Evolutionary conservation across 495 filamentous ascomycete genomes (phyloP).

Genomic region (Talaromyces nanjingensis): DNA sequence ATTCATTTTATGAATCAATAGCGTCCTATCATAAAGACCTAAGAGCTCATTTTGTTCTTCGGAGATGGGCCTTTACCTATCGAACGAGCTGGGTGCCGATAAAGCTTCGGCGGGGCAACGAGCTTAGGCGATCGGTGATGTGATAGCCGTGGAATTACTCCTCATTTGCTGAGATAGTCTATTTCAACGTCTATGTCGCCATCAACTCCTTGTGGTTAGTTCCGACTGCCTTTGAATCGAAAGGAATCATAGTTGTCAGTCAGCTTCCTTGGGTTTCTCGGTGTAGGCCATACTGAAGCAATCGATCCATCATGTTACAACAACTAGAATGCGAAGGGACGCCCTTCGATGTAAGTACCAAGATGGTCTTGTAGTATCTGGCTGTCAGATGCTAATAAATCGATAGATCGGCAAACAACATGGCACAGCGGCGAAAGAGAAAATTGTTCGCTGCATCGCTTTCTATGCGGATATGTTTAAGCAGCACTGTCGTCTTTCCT

Average conservation of each 20-base stretch:
- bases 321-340: background rate
- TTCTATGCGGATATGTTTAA: conserved; percentile 5
- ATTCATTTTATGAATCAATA: too few relatives aligned
- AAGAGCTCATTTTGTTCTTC: too few relatives aligned
- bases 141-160: too few relatives aligned
- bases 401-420: conserved; percentile 5
- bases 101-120: background rate
- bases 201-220: background rate
- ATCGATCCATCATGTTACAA: background rate
- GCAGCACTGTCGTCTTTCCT: background rate
- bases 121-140: background rate
- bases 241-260: background rate
- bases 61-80: too few relatives aligned
- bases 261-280: background rate
- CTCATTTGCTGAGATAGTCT: background rate
- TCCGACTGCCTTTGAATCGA: background rate
- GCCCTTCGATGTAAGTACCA: background rate
- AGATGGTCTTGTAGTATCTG: background rate
- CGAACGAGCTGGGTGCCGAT: background rate
- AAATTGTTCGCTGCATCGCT: background rate
- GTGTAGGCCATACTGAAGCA: background rate
- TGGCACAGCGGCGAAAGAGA: conserved; percentile 3
- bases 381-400: background rate
- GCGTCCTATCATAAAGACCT: too few relatives aligned
- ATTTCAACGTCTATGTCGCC: too few relatives aligned